phyloP scores from a whole-genome alignment of 202 grass and related monocot species.

The Panicum virgatum region DNA sequence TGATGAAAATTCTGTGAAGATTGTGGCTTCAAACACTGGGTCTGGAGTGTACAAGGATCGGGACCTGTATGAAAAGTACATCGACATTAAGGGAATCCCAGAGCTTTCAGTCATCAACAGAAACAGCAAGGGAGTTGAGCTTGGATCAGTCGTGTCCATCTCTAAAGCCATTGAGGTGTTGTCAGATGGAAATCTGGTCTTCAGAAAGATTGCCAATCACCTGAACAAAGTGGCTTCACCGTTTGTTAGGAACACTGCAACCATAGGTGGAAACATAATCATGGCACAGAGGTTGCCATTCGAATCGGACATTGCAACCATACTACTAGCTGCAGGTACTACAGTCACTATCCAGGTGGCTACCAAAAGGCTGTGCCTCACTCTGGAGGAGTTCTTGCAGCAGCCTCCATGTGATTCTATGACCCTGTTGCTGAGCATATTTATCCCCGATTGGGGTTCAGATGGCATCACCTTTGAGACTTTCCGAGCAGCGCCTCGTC shows the following conservation, averaged over 20 bases:
- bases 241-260: conserved; percentile 73
- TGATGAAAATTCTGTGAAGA: conserved; percentile 45
- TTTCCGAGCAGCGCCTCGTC: conserved; percentile 68
- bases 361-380: conserved; percentile 44
- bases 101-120: conserved; percentile 58
- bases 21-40: conserved; percentile 72
- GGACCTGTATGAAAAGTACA: conserved; percentile 62
- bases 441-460: conserved; percentile 59
- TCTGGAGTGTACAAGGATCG: conserved; percentile 78
- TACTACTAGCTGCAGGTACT: conserved; percentile 54
- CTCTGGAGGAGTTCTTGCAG: conserved; percentile 67
- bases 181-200: conserved; percentile 46
- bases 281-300: conserved; percentile 66
- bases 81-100: conserved; percentile 63
- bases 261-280: conserved; percentile 74
- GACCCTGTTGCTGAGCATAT: conserved; percentile 64
- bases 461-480: conserved; percentile 62
- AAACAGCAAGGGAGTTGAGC: conserved; percentile 57
- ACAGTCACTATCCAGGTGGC: conserved; percentile 43
- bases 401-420: conserved; percentile 51
- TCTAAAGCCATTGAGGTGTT: conserved; percentile 63
- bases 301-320: conserved; percentile 59
- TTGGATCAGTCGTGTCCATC: conserved; percentile 69
- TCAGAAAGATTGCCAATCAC: conserved; percentile 61
- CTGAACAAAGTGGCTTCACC: conserved; percentile 67